Conservation (phyloP, 371 early-diverging fungal genomes). For the Syncephalastrum contaminatum region DNA sequence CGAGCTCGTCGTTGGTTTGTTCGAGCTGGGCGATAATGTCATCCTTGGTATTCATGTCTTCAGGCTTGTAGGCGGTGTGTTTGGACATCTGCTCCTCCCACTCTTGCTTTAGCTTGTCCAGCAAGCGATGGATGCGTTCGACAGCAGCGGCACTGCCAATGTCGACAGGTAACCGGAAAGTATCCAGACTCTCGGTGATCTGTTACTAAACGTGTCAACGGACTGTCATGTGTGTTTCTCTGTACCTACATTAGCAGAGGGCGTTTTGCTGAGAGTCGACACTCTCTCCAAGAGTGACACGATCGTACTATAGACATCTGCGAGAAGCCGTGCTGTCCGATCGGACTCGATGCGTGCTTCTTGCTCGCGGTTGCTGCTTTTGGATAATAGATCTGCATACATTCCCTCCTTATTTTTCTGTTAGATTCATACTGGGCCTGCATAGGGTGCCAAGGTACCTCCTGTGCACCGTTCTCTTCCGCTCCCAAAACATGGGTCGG, state of each 20-base stretch:
- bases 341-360: conserved; percentile 26
- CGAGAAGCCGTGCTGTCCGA: conserved; percentile 19
- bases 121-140: conserved; percentile 28
- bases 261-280: too few species aligned
- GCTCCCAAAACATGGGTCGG: conserved; percentile 8
- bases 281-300: conserved; percentile 20
- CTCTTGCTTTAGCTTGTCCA: conserved; percentile 36
- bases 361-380: conserved; percentile 29
- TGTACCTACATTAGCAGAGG: too few species aligned
- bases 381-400: conserved; percentile 23
- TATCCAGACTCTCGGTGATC: conserved; percentile 15
- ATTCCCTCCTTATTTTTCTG: conserved; percentile 21
- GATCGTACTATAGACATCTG: conserved; percentile 25
- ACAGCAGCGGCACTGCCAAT: conserved; percentile 32
- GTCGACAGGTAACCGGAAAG: conserved; percentile 29
- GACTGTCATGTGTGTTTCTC: too few species aligned
- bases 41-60: conserved; percentile 32
- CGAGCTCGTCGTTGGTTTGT: conserved; percentile 24
- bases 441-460: background rate
- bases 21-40: conserved; percentile 23
- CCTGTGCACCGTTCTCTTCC: conserved; percentile 2
- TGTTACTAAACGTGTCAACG: too few species aligned
- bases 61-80: conserved; percentile 25
- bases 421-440: background rate
- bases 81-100: conserved; percentile 34